Conservation (phyloP, 352 stramenopile species). For the Phytophthora pistaciae region DNA sequence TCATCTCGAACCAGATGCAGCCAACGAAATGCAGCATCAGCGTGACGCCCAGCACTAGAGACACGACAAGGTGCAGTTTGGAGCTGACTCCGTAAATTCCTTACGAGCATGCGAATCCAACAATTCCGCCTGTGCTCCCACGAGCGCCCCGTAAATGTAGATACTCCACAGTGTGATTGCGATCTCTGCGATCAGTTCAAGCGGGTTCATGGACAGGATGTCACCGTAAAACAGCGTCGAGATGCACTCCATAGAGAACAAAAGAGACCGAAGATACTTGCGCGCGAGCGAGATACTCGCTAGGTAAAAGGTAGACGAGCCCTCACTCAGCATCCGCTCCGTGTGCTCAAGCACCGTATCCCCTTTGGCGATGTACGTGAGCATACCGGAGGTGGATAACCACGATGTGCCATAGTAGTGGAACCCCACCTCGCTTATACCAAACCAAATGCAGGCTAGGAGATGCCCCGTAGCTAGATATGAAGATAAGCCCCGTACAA, state of each 20-base stretch:
- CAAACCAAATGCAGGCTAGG: conserved; percentile 72
- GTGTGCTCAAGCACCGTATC: conserved; percentile 6
- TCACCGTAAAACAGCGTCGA: conserved; percentile 57
- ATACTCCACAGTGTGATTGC: conserved; percentile 61
- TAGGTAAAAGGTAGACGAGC: conserved; percentile 1
- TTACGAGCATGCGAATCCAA: conserved; percentile 50
- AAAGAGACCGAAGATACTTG: conserved; percentile 68
- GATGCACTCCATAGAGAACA: conserved; percentile 70
- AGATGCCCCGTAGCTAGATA: conserved; percentile 71
- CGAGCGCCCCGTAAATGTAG: conserved; percentile 57
- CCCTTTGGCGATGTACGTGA: conserved; percentile 36
- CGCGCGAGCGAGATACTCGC: conserved; percentile 47
- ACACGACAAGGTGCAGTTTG: conserved; percentile 48
- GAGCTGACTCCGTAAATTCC: conserved; percentile 64
- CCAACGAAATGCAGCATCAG: conserved; percentile 61
- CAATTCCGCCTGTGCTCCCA: conserved; percentile 52
- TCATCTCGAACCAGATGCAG: conserved; percentile 77
- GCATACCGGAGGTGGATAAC: conserved; percentile 55
- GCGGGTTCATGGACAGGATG: conserved; percentile 62
- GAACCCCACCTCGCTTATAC: conserved; percentile 50
- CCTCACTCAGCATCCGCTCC: conserved; percentile 20
- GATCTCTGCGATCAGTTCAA: conserved; percentile 66
- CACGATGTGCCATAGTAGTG: conserved; percentile 56
- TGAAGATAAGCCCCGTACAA: conserved; percentile 44
- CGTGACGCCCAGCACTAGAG: conserved; percentile 58